Evolutionary conservation across 352 stramenopile species (phyloP), one percentile per base, ranked within the genome.

Genomic region (Globisporangium cylindrosporum): DNA sequence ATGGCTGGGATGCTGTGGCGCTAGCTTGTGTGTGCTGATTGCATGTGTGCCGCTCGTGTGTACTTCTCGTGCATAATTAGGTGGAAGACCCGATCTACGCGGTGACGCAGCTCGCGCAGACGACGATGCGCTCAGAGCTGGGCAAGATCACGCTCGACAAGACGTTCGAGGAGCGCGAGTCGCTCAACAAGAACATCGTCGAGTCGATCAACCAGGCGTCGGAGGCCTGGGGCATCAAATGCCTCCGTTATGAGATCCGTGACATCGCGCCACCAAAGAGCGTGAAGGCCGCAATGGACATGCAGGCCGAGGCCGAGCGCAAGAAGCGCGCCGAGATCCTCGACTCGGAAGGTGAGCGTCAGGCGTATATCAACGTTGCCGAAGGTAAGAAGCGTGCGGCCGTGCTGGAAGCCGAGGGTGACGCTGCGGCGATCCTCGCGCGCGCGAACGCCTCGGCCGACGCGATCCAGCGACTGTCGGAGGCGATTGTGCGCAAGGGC

Each of bases 101-200:
- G 5, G 86, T 97, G 36, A 95, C 88, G 55, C 92, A 97, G 74
- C 82, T 97, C 49, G 92, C 92, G 36, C 92, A 97, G 74, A 95
- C 92, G 38, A 97, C 91, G 8, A 97, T 97, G 92, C 89, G 92
- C 27, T 97, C 88, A 1, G 92, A 97, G 64, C 75, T 97, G 41
- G 92, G 92, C 55, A 97, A 97, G 69, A 97, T 97, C 77, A 96
- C 90, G 62, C 83, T 97, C 51, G 92, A 97, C 78, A 97, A 97
- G 82, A 97, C 91, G 18, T 97, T 97, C 67, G 91, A 97, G 67
- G 92, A 97, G 84, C 87, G 92, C 57, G 92, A 97, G 77, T 95
- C 83, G 57, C 84, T 97, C 59, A 97, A 97, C 77, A 78, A 89
- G 67, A 95, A 88, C 70, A 97, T 97, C 58, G 91, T 97, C 57